Evolutionary conservation across 352 stramenopile genomes (phyloP).

Genomic region (Phytophthora nicotianae): DNA sequence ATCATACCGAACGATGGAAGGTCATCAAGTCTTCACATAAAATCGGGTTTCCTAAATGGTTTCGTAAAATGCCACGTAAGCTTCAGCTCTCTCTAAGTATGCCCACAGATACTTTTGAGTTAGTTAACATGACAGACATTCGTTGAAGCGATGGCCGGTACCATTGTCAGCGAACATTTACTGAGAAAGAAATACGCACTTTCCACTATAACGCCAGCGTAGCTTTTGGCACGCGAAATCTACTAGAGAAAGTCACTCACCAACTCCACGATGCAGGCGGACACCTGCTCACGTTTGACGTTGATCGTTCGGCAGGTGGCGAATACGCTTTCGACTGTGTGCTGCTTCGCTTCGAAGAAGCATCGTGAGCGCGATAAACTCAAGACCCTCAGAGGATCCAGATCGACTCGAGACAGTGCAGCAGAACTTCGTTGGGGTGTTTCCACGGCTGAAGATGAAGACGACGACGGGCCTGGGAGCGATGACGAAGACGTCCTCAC

Average conservation of each 20-base stretch:
- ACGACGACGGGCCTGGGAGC: slow-evolving; percentile 29
- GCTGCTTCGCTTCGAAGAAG: slow-evolving; percentile 25
- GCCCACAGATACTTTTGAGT: too few relatives aligned
- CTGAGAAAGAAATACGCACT: background rate
- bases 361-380: slow-evolving; percentile 24
- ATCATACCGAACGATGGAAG: too few relatives aligned
- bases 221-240: background rate
- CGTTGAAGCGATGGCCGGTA: background rate
- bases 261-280: slow-evolving; percentile 7
- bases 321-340: slow-evolving; percentile 11
- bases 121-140: background rate
- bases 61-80: too few relatives aligned
- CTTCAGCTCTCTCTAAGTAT: too few relatives aligned
- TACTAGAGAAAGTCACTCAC: slow-evolving; percentile 1
- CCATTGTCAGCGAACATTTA: background rate
- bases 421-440: slow-evolving; percentile 9
- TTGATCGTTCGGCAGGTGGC: slow-evolving; percentile 17
- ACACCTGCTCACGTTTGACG: slow-evolving; percentile 13
- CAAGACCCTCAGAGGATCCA: slow-evolving; percentile 19
- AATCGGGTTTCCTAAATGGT: too few relatives aligned
- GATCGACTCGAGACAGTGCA: slow-evolving; percentile 15
- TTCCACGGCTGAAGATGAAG: slow-evolving; percentile 3
- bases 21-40: too few relatives aligned
- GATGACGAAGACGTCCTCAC: slow-evolving; percentile 40
- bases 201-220: background rate